Conservation (phyloP, 495 filamentous ascomycete genomes). For the Chaetomium fimeti region DNA sequence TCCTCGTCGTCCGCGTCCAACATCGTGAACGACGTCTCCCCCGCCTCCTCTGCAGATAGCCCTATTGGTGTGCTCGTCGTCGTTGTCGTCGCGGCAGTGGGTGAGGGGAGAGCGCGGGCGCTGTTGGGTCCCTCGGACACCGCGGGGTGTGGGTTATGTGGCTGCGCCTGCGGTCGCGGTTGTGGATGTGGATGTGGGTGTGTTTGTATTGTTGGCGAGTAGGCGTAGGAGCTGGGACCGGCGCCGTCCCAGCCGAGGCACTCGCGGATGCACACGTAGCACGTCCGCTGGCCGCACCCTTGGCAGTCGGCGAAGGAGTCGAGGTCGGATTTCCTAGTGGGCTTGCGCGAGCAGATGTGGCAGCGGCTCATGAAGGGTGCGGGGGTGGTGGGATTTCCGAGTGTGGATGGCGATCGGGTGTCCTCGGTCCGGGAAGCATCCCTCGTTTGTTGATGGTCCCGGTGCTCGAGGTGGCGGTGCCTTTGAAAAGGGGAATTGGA, state of each 20-base stretch:
- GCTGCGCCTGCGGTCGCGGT: too few relatives aligned
- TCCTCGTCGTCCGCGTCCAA: slow-evolving; percentile 36
- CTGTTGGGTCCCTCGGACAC: background rate
- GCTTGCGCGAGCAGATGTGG: slow-evolving; percentile 51
- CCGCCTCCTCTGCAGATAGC: slow-evolving; percentile 8
- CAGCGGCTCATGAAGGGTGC: slow-evolving; percentile 41
- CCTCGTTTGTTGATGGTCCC: slow-evolving; percentile 13
- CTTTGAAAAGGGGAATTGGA: slow-evolving; percentile 16
- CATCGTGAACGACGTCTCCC: slow-evolving; percentile 42
- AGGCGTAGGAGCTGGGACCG: background rate
- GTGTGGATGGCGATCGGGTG: background rate
- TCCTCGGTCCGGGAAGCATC: background rate
- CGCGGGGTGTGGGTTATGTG: too few relatives aligned
- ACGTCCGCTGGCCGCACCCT: slow-evolving; percentile 48
- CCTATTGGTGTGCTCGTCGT: slow-evolving; percentile 2
- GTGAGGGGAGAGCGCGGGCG: background rate
- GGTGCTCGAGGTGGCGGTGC: slow-evolving; percentile 12
- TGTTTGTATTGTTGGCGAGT: background rate
- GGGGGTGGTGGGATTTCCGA: slow-evolving; percentile 12
- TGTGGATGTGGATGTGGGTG: slow-evolving; percentile 2
- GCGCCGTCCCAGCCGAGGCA: slow-evolving; percentile 42
- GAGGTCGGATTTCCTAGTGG: slow-evolving; percentile 49
- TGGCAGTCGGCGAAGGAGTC: slow-evolving; percentile 49
- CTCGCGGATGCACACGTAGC: slow-evolving; percentile 49
- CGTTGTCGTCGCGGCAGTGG: background rate